phyloP scores from a whole-genome alignment of 768 basidiomycete genomes.

The Amyloporia xantha region DNA sequence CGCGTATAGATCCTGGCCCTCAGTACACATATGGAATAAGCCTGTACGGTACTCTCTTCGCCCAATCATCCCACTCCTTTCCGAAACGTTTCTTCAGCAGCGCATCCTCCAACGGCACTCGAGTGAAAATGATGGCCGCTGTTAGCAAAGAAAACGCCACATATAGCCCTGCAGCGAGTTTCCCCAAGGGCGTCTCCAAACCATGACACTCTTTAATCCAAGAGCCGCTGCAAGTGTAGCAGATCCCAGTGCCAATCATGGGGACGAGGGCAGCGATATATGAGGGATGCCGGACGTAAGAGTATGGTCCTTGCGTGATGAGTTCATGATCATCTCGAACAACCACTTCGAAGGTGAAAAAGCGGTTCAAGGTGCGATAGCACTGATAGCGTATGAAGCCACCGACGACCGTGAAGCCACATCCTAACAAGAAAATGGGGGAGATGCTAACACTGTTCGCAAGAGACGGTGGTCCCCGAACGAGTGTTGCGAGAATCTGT shows the following conservation, averaged over 20 bases:
- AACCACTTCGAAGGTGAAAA: background rate
- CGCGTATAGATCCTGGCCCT: no score
- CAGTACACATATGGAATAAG: conserved; percentile 1
- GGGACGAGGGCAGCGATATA: conserved; percentile 8
- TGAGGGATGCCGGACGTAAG: conserved; percentile 15
- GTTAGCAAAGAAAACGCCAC: background rate
- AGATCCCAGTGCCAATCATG: background rate
- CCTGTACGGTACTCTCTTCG: background rate
- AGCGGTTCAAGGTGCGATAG: conserved; percentile 17
- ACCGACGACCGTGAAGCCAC: conserved; percentile 9
- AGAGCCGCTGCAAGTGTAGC: background rate
- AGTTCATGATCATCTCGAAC: conserved; percentile 12
- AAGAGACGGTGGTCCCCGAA: background rate
- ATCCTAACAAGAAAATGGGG: conserved; percentile 10
- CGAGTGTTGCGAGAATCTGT: background rate
- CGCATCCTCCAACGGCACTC: background rate
- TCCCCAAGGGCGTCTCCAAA: background rate
- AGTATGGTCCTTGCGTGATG: conserved; percentile 16
- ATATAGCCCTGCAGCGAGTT: background rate
- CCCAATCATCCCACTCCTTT: background rate
- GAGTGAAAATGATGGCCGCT: background rate
- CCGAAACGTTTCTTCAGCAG: conserved; percentile 2
- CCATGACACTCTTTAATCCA: conserved; percentile 4
- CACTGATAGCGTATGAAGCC: conserved; percentile 16
- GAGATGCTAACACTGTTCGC: conserved; percentile 2